These are phyloP conservation scores for Neopestalotiopsis rosae DNA, from an alignment of 2,329 filamentous ascomycete genomes.

Conservation along the genomic window DNA sequence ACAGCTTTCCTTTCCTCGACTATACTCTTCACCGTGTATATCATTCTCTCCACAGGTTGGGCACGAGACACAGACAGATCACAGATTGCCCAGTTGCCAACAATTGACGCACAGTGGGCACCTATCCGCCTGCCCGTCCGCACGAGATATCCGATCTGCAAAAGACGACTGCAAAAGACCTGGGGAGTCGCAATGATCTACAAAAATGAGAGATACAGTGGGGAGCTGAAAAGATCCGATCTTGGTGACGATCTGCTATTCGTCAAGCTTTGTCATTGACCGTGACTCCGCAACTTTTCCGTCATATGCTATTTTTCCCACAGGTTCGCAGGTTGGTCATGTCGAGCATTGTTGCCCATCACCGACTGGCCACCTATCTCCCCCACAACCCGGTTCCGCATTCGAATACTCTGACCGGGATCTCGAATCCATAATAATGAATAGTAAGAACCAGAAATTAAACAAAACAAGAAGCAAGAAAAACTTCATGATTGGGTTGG, in stretches of 20 bases:
- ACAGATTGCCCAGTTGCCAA: not conserved
- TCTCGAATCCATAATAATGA: not conserved
- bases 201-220: slow-evolving; percentile 11
- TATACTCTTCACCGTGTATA: not conserved
- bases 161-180: not conserved
- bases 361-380: not conserved
- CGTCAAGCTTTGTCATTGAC: not conserved
- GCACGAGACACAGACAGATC: not conserved
- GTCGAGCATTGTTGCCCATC: not conserved
- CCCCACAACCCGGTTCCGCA: not conserved
- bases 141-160: slow-evolving; percentile 1
- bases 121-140: not conserved
- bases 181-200: slow-evolving; percentile 12
- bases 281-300: slow-evolving; percentile 8
- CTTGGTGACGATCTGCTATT: slow-evolving; percentile 8
- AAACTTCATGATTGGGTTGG: slow-evolving; percentile 8
- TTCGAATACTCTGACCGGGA: not conserved
- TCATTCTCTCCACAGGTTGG: not conserved
- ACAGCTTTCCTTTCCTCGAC: not conserved
- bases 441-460: not conserved
- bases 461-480: not conserved
- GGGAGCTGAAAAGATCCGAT: slow-evolving; percentile 12
- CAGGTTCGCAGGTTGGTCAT: not conserved
- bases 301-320: not conserved
- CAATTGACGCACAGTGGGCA: not conserved